Evolutionary conservation across 106 monocot genomes (phyloP).

Genomic region (Alisma plantagoaquatica): DNA sequence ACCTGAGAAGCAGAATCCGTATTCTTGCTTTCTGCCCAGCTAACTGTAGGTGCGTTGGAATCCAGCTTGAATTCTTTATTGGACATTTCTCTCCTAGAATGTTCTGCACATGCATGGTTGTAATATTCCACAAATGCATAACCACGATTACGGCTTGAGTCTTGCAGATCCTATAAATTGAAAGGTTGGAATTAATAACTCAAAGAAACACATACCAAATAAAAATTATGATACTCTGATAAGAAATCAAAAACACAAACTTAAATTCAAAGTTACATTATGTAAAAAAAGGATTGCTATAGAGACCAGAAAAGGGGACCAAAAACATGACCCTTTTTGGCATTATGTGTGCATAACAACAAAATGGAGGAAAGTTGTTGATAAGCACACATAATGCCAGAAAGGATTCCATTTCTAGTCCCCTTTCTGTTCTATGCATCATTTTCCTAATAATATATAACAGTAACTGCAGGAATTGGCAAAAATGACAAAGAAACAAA

Average conservation of each 20-base stretch:
- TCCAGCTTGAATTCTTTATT: constrained; percentile 74
- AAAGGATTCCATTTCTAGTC: no score
- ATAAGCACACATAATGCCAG: no score
- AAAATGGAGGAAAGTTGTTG: no score
- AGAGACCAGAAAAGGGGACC: background rate
- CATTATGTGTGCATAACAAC: background rate
- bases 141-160: constrained; percentile 61
- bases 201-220: background rate
- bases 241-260: constrained; percentile 3
- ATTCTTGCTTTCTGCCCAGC: constrained; percentile 87
- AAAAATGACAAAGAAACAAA: no score
- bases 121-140: constrained; percentile 91
- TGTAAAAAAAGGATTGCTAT: background rate
- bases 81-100: constrained; percentile 80
- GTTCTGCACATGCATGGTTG: constrained; percentile 94
- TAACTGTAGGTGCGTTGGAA: constrained; percentile 73
- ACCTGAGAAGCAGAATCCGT: constrained; percentile 72
- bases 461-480: no score
- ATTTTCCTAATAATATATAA: no score
- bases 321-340: background rate
- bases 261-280: background rate
- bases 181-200: background rate
- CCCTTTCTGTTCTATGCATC: no score
- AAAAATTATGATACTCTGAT: background rate
- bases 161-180: constrained; percentile 47